Percentiles rank a stretch among this genome's conserved stretches.
Conservation (phyloP, 2,329 filamentous ascomycete species). For the Chrysosporium queenslandicum region DNA sequence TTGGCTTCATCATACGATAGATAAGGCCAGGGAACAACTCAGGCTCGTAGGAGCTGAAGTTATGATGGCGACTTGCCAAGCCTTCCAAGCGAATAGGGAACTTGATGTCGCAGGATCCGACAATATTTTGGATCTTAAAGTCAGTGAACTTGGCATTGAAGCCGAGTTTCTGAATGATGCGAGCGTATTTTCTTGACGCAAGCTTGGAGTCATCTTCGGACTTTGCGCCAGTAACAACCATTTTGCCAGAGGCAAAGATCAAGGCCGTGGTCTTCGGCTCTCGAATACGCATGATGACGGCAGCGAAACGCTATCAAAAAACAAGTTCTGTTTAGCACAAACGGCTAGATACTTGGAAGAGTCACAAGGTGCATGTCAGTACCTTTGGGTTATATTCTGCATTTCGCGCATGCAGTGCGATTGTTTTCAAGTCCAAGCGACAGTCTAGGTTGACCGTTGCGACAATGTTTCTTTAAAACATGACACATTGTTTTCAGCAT, state of each 20-base stretch:
- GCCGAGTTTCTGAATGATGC: conserved; percentile 98
- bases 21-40: conserved; percentile 98
- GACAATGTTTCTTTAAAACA: conserved; percentile 77
- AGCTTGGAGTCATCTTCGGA: conserved; percentile 97
- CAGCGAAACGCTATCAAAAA: conserved; percentile 76
- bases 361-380: conserved; percentile 34
- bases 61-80: conserved; percentile 92
- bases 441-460: conserved; percentile 97
- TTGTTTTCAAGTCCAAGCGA: conserved; percentile 95
- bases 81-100: conserved; percentile 97
- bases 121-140: conserved; percentile 99
- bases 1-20: conserved; percentile 99
- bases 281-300: conserved; percentile 98
- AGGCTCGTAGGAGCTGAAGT: conserved; percentile 98
- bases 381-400: conserved; percentile 98
- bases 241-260: conserved; percentile 97
- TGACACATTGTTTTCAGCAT: conserved; percentile 35
- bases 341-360: conserved; percentile 23
- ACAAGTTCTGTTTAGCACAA: conserved; percentile 38
- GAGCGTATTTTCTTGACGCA: conserved; percentile 91
- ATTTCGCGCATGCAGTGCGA: conserved; percentile 93
- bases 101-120: conserved; percentile 98
- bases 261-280: conserved; percentile 97
- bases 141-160: conserved; percentile 99
- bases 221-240: conserved; percentile 98